These are phyloP conservation scores for Globisporangium paroecandrum DNA, from an alignment of 352 stramenopile genomes.

Conservation along the genomic window DNA sequence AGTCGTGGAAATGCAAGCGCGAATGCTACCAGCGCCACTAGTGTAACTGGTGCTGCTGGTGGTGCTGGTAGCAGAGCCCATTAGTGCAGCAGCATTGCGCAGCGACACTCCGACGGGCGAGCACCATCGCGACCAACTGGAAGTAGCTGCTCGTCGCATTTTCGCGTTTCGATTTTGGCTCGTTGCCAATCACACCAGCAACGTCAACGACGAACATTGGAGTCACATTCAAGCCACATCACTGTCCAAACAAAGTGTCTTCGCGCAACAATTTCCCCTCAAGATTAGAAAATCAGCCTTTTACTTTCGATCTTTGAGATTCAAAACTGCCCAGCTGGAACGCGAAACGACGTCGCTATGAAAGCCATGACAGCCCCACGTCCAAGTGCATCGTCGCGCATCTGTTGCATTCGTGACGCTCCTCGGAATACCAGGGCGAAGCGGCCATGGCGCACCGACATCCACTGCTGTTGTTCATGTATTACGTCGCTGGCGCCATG, in stretches of 20 bases:
- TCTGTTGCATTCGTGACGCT: neutral
- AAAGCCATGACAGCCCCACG: neutral
- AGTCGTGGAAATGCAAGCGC: neutral
- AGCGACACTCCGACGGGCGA: neutral
- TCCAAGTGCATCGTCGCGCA: neutral
- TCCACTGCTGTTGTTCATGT: neutral
- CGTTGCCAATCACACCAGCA: constrained; percentile 13
- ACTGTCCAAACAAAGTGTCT: neutral
- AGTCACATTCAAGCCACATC: neutral
- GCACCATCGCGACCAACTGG: constrained; percentile 4
- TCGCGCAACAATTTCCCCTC: neutral
- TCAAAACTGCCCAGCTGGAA: neutral
- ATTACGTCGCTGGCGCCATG: neutral
- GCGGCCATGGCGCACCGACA: neutral
- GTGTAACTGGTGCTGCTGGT: neutral
- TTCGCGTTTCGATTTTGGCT: neutral
- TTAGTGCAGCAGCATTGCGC: neutral
- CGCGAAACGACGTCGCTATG: constrained; percentile 1
- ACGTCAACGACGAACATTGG: neutral
- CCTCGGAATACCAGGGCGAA: neutral
- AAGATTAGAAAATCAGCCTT: neutral
- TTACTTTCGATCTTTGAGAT: neutral
- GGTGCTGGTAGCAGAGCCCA: neutral
- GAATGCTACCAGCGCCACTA: neutral
- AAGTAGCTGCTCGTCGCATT: constrained; percentile 12